These are phyloP conservation scores for Gyromitra esculenta DNA, from an alignment of 2,329 filamentous ascomycete species.

Conservation along the genomic window DNA sequence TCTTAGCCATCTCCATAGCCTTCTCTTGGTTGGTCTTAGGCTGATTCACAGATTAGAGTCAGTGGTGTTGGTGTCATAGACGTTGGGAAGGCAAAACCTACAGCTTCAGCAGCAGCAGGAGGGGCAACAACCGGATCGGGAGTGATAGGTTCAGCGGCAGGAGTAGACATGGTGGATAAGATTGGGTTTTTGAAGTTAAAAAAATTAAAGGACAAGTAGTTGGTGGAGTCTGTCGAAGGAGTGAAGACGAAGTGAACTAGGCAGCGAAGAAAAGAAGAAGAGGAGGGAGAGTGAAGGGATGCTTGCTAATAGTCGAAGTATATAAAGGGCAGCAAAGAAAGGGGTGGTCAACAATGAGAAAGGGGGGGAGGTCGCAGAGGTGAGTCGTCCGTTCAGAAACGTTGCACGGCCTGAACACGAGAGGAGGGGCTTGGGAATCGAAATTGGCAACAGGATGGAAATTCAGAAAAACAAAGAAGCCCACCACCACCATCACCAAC, in stretches of 20 bases:
- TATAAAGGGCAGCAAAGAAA: conserved; percentile 47
- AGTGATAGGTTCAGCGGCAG: conserved; percentile 13
- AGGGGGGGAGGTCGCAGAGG: conserved; percentile 10
- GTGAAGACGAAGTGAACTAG: conserved; percentile 40
- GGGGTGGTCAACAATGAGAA: neutral
- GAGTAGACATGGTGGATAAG: conserved; percentile 39
- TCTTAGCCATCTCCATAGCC: conserved; percentile 40
- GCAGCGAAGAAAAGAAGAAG: conserved; percentile 21
- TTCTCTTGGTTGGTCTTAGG: conserved; percentile 37
- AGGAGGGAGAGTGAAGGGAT: conserved; percentile 21
- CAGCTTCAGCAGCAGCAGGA: conserved; percentile 24
- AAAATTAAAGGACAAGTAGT: conserved; percentile 6
- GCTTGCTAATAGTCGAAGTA: conserved; percentile 34
- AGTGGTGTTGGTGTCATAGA: neutral
- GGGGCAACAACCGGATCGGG: conserved; percentile 7
- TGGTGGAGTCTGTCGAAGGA: conserved; percentile 34
- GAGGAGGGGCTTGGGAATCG: conserved; percentile 41
- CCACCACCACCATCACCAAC: conserved; percentile 23
- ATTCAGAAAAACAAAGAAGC: conserved; percentile 44
- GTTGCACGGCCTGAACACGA: conserved; percentile 48
- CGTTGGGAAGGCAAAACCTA: conserved; percentile 4
- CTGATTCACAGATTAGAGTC: conserved; percentile 10
- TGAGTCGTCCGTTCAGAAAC: conserved; percentile 41
- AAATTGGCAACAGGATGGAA: conserved; percentile 48
- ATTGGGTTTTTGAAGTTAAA: conserved; percentile 34